Percentiles rank a stretch among this genome's conserved stretches.
Conservation (phyloP, 805 yeast genomes). For the Spathaspora arborariae region DNA sequence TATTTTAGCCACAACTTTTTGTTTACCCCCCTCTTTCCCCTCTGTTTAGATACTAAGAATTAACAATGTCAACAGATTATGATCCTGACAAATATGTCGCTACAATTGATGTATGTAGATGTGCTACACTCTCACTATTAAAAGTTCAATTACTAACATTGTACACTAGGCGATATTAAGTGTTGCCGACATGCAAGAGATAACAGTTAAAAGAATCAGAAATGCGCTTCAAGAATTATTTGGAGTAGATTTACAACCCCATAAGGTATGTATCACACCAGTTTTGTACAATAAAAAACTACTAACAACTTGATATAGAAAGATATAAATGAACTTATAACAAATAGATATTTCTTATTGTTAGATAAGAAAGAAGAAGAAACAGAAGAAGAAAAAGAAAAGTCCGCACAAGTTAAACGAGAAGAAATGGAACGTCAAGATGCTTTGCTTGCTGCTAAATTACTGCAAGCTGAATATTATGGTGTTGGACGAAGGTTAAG, state of each 20-base stretch:
- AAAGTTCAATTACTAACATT: slow-evolving; percentile 16
- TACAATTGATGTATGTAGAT: slow-evolving; percentile 55
- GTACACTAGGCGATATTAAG: slow-evolving; percentile 59
- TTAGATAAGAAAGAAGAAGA: slow-evolving; percentile 36
- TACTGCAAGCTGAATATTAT: slow-evolving; percentile 32
- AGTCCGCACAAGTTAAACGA: slow-evolving; percentile 16
- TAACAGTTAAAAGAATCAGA: slow-evolving; percentile 69
- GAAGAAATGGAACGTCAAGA: slow-evolving; percentile 45
- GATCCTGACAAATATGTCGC: slow-evolving; percentile 44
- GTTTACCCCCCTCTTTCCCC: not conserved
- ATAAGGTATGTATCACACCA: slow-evolving; percentile 34
- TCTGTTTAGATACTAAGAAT: not conserved
- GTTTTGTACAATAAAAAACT: not conserved
- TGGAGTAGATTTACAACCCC: slow-evolving; percentile 46
- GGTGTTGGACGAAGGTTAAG: not conserved
- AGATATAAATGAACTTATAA: slow-evolving; percentile 55
- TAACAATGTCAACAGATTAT: slow-evolving; percentile 2
- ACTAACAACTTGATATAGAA: slow-evolving; percentile 30
- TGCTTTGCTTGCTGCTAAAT: slow-evolving; percentile 46
- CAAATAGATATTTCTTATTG: slow-evolving; percentile 52
- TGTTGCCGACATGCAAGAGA: slow-evolving; percentile 64
- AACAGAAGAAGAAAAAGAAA: slow-evolving; percentile 24
- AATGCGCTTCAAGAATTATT: slow-evolving; percentile 70
- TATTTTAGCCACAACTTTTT: not conserved
- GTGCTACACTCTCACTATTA: not conserved